phyloP scores from a whole-genome alignment of 2,329 filamentous ascomycete species.

The Alternaria solani region DNA sequence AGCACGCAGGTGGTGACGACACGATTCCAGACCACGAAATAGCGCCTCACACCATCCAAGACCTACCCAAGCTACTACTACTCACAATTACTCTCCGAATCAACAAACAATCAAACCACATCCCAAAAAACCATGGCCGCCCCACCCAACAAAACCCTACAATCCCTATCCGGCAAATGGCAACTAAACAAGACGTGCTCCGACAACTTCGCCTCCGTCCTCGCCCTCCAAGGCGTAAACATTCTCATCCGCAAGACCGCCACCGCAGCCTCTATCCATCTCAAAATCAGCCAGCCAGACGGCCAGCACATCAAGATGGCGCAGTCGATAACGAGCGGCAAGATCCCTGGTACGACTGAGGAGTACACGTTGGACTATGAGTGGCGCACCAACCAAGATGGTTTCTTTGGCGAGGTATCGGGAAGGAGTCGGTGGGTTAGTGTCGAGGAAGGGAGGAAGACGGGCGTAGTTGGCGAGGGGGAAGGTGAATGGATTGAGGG shows the following conservation, averaged over 20 bases:
- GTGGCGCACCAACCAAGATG: constrained; percentile 25
- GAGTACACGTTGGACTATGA: constrained; percentile 20
- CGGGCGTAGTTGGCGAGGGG: constrained; percentile 5
- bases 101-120: neutral
- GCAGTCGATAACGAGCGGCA: constrained; percentile 20
- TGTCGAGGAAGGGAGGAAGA: constrained; percentile 14
- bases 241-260: constrained; percentile 19
- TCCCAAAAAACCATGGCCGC: constrained; percentile 14
- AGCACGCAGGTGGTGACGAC: neutral
- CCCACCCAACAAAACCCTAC: constrained; percentile 14
- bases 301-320: constrained; percentile 18
- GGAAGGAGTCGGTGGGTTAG: constrained; percentile 22
- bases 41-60: neutral
- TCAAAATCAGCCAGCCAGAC: constrained; percentile 23
- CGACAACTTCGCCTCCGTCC: constrained; percentile 22
- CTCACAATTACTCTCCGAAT: neutral
- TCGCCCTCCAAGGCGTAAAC: constrained; percentile 24
- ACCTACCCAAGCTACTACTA: neutral
- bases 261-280: constrained; percentile 21
- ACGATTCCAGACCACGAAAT: neutral
- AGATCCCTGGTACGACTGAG: constrained; percentile 23
- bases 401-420: constrained; percentile 21
- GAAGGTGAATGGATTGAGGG: constrained; percentile 19
- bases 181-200: constrained; percentile 22
- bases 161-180: constrained; percentile 21